Evolutionary conservation across 2,329 filamentous ascomycete species (phyloP).

Genomic region (Talaromyces albobiverticillius): DNA sequence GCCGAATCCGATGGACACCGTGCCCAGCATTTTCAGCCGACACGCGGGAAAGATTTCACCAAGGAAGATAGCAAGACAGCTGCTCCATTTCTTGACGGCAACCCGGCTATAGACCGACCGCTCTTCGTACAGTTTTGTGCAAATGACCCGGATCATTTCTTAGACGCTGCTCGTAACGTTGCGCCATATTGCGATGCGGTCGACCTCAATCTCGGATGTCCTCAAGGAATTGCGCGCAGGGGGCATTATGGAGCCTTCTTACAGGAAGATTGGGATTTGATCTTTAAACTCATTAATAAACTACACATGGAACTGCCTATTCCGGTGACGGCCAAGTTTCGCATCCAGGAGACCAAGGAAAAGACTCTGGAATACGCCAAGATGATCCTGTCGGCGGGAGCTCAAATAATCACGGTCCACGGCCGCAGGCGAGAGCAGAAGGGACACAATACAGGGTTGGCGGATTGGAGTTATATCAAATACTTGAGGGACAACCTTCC

Average conservation of each 20-base stretch:
- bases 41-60: constrained; percentile 24
- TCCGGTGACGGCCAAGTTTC: constrained; percentile 92
- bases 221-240: constrained; percentile 87
- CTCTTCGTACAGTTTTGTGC: constrained; percentile 93
- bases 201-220: constrained; percentile 92
- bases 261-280: constrained; percentile 85
- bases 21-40: constrained; percentile 75
- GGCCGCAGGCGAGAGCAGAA: constrained; percentile 88
- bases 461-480: constrained; percentile 84
- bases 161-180: constrained; percentile 69
- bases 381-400: constrained; percentile 81
- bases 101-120: constrained; percentile 78
- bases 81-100: constrained; percentile 73
- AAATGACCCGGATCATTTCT: constrained; percentile 47
- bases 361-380: constrained; percentile 84
- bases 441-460: constrained; percentile 88
- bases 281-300: constrained; percentile 78
- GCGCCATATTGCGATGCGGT: constrained; percentile 91
- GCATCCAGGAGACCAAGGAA: constrained; percentile 82
- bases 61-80: constrained; percentile 27
- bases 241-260: constrained; percentile 92
- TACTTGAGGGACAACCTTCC: constrained; percentile 82
- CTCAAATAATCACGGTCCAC: constrained; percentile 91
- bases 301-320: constrained; percentile 74
- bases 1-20: constrained; percentile 73